Evolutionary conservation across 441 rosid genomes (phyloP), one percentile per base, ranked within the genome.

Genomic region (Eutrema salsugineum): DNA sequence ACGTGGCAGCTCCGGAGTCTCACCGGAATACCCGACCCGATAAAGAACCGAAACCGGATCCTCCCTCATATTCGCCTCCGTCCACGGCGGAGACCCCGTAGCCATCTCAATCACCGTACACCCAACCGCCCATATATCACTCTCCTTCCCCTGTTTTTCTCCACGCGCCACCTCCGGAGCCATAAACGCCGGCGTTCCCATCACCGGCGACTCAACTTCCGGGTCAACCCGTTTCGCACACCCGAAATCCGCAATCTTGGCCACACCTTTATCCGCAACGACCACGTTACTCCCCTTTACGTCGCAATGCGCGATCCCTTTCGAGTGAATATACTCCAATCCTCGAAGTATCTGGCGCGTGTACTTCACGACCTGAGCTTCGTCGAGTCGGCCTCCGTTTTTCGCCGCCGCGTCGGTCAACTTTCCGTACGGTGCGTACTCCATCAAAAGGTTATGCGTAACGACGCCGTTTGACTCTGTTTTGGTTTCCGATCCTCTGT

Each of bases 161-260:
- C 89, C 91, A 16, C 94, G 91, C 57, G 93, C 94, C 83, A 78
- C 91, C 81, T 90, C 97, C n/a, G 97, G 96, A 11, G 97, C 88
- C 97, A 92, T 90, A 78, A 73, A 87, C 11, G 79, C 63, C 12
- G 94, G 94, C 10, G 98, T 87, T 9, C 96, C 94, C 1, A 78
- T 77, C 0, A 82, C 59, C 5, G 79, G 11, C 6, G 60, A 40
- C 39, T 71, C 66, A 1, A 30, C 22, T 43, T 15, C 63, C 36
- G 62, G 75, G 22, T 57, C 66, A 1, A 70, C 85, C 75, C 65
- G 51, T 67, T 48, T 84, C 10, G 97, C 85, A 27, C 94, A 87
- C 11, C 96, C 97, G 47, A 92, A 84, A 66, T 92, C 97, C 11
- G 87, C 92, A 32, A 90, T 82, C 76, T 84, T 88, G 5, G 80